Evolutionary conservation across 2,329 filamentous ascomycete species (phyloP).

Genomic region (Neopestalotiopsis sp.): DNA sequence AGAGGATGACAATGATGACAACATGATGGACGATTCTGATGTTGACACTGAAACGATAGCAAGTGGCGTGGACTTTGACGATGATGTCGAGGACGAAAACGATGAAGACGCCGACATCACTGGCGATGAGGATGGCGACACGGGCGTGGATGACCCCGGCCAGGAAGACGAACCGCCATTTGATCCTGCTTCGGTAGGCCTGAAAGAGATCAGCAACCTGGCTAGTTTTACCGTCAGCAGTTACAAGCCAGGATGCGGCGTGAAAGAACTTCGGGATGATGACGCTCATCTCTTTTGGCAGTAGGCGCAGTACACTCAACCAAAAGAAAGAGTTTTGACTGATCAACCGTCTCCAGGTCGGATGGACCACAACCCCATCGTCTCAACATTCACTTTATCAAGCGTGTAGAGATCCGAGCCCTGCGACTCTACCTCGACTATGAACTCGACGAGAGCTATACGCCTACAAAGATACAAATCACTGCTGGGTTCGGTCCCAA

Average conservation of each 20-base stretch:
- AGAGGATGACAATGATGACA: conserved; percentile 23
- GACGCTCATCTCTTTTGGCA: conserved; percentile 81
- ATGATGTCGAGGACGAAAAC: conserved; percentile 29
- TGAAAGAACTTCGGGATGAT: conserved; percentile 76
- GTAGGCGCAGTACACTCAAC: conserved; percentile 45
- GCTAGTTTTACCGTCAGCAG: conserved; percentile 84
- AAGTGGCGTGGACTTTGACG: conserved; percentile 29
- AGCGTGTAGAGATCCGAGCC: conserved; percentile 77
- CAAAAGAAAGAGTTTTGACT: background rate
- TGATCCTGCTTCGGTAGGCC: conserved; percentile 58
- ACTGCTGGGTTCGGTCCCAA: conserved; percentile 90
- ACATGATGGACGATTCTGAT: conserved; percentile 26
- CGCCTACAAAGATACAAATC: conserved; percentile 89
- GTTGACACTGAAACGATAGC: conserved; percentile 19
- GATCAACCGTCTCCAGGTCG: conserved; percentile 53
- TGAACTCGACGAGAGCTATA: conserved; percentile 92
- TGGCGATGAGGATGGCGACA: conserved; percentile 33
- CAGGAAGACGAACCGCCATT: conserved; percentile 47
- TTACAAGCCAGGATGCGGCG: conserved; percentile 79
- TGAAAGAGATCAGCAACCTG: conserved; percentile 86
- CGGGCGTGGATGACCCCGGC: conserved; percentile 41
- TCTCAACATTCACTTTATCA: conserved; percentile 85
- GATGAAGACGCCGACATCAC: conserved; percentile 34
- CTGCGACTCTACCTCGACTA: conserved; percentile 91
- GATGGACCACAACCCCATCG: conserved; percentile 85